phyloP scores from a whole-genome alignment of 345 rosid species.

The Noccaea caerulescens region DNA sequence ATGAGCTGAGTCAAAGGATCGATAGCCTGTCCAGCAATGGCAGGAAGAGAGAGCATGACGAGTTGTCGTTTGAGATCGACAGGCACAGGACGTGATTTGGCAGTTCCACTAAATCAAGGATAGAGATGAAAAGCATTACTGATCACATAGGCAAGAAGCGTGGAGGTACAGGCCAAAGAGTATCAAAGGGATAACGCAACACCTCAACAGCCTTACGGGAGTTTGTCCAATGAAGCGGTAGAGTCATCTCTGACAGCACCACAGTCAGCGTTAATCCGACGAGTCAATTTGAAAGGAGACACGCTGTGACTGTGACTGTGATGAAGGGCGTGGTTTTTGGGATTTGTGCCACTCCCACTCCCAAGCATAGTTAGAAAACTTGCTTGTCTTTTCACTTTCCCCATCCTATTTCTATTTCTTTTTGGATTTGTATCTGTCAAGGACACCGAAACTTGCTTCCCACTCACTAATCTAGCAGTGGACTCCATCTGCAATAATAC shows the following conservation, averaged over 20 bases:
- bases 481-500: conserved; percentile 44
- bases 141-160: conserved; percentile 15
- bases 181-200: conserved; percentile 36
- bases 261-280: conserved; percentile 47
- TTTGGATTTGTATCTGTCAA: conserved; percentile 19
- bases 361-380: conserved; percentile 28
- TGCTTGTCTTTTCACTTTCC: conserved; percentile 22
- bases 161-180: not conserved
- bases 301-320: not conserved
- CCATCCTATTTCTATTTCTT: conserved; percentile 20
- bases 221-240: conserved; percentile 38
- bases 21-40: conserved; percentile 87
- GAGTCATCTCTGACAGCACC: conserved; percentile 43
- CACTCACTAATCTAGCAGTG: conserved; percentile 45
- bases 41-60: conserved; percentile 82
- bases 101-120: conserved; percentile 46
- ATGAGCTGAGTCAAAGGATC: conserved; percentile 84
- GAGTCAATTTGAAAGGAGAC: conserved; percentile 43
- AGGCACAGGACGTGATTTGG: conserved; percentile 41
- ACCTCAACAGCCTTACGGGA: conserved; percentile 53
- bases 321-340: conserved; percentile 23
- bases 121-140: conserved; percentile 19
- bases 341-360: conserved; percentile 12
- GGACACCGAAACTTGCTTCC: conserved; percentile 45
- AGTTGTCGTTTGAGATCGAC: conserved; percentile 68